A percentile compares a stretch with the other conserved stretches of the same genome.
These are phyloP conservation scores for Trichoderma sp. DNA, from an alignment of 2,329 filamentous ascomycete species.

Conservation along the genomic window DNA sequence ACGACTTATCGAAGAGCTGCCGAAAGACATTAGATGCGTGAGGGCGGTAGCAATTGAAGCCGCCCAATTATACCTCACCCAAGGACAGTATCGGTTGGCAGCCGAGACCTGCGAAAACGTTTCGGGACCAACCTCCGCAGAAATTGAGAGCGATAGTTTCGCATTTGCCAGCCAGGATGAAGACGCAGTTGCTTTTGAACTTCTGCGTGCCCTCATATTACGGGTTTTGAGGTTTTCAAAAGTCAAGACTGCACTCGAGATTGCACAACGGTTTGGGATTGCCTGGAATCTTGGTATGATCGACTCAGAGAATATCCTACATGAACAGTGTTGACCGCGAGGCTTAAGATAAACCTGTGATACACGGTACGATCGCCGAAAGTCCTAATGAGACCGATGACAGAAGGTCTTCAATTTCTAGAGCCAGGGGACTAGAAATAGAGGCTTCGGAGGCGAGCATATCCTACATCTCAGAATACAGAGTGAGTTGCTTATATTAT, in stretches of 20 bases:
- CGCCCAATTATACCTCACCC: not conserved
- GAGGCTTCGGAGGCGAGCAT: not conserved
- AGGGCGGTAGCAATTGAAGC: not conserved
- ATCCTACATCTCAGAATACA: not conserved
- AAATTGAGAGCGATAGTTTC: not conserved
- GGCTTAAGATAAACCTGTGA: not conserved
- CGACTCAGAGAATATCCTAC: not conserved
- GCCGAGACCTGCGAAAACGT: not conserved
- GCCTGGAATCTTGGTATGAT: not conserved
- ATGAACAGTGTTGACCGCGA: not conserved
- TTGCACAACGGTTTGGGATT: not conserved
- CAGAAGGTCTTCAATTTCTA: not conserved
- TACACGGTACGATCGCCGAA: not conserved
- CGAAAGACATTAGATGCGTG: not conserved
- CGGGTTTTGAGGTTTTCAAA: not conserved
- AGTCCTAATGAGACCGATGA: not conserved
- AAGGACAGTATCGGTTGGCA: not conserved
- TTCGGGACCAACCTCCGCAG: not conserved
- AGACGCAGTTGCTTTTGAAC: not conserved
- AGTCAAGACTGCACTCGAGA: not conserved
- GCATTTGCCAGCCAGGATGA: not conserved
- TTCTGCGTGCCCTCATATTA: not conserved
- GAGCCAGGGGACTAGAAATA: not conserved
- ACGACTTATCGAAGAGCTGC: not conserved
- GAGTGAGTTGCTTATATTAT: not conserved